These are phyloP conservation scores for Ramaria rubella DNA, from an alignment of 768 basidiomycete species.

Conservation along the genomic window DNA sequence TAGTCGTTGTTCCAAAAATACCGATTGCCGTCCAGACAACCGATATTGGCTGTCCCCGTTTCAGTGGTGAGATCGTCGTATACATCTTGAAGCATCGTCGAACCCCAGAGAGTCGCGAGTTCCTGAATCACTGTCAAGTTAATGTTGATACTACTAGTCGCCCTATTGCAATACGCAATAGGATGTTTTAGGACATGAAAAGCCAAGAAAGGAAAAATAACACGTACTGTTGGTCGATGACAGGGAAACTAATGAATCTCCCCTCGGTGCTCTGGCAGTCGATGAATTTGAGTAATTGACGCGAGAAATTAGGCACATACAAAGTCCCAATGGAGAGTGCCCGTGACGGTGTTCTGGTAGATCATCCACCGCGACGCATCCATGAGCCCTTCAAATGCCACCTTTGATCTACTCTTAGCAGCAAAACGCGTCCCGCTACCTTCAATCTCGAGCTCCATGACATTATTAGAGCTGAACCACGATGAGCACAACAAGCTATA, in stretches of 20 bases:
- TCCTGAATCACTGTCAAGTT: constrained; percentile 45
- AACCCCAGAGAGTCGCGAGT: constrained; percentile 49
- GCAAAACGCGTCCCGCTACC: constrained; percentile 54
- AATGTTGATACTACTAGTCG: constrained; percentile 49
- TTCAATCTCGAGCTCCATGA: constrained; percentile 54
- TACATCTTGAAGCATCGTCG: constrained; percentile 34
- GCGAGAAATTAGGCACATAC: constrained; percentile 32
- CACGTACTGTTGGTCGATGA: constrained; percentile 40
- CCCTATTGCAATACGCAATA: constrained; percentile 31
- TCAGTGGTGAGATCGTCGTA: constrained; percentile 31
- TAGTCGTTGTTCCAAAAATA: constrained; percentile 67
- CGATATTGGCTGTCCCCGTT: constrained; percentile 45
- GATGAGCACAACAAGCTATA: neutral
- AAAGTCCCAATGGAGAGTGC: constrained; percentile 64
- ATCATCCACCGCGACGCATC: constrained; percentile 68
- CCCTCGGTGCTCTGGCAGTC: constrained; percentile 50
- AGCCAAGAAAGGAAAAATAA: neutral
- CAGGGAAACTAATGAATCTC: constrained; percentile 63
- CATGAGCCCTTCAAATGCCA: constrained; percentile 50
- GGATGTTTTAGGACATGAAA: constrained; percentile 5
- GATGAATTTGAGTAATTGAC: neutral
- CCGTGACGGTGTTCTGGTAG: constrained; percentile 48
- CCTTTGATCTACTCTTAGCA: constrained; percentile 33
- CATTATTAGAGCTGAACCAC: constrained; percentile 47
- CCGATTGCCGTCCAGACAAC: constrained; percentile 46